Conservation (phyloP, 225 moss, liverwort and hornwort genomes). For the Pseudisothecium myosuroides region DNA sequence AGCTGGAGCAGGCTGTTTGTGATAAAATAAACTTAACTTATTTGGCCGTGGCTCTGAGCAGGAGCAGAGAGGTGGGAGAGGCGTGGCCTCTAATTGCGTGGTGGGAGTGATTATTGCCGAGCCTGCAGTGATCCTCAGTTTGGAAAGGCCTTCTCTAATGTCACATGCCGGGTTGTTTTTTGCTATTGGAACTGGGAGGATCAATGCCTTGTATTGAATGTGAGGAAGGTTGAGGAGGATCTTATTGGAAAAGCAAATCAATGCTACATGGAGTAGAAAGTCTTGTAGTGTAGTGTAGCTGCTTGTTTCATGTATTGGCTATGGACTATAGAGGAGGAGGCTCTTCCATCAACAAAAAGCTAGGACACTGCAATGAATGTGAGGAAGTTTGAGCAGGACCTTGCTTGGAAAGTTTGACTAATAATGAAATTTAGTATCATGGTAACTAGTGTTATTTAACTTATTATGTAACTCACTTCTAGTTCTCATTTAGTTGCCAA, state of each 20-base stretch:
- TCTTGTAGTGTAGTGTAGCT: background rate
- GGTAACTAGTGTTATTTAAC: too few species aligned
- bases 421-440: background rate
- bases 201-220: background rate
- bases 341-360: background rate
- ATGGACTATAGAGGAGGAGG: background rate
- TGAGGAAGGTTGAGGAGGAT: background rate
- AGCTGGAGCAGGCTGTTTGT: background rate
- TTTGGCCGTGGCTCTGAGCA: background rate
- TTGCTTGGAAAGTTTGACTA: background rate
- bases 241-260: background rate
- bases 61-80: too few species aligned
- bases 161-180: background rate
- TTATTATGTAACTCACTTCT: too few species aligned
- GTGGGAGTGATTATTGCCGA: background rate
- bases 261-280: fast-evolving
- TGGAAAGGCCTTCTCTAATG: background rate
- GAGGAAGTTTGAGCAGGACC: background rate
- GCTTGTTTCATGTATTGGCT: background rate
- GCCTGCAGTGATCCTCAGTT: background rate
- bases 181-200: background rate
- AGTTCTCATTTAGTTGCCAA: background rate
- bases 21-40: background rate
- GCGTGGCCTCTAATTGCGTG: background rate
- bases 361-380: background rate